phyloP scores from a whole-genome alignment of 2,329 filamentous ascomycete genomes.

The Colletotrichum sansevieriae region DNA sequence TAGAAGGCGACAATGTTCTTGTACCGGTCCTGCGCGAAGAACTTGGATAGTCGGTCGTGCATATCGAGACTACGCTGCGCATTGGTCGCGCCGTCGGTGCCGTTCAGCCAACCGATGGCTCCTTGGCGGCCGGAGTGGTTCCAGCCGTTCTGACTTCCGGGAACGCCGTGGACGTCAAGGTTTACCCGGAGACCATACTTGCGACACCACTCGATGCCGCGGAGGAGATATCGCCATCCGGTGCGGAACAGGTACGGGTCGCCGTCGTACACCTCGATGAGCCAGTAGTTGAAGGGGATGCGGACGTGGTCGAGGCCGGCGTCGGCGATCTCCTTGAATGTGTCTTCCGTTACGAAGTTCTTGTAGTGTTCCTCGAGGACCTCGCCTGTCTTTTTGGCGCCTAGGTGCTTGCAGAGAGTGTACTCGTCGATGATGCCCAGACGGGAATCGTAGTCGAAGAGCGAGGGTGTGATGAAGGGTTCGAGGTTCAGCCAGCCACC shows the following conservation, averaged over 20 bases:
- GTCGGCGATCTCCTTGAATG: slow-evolving; percentile 85
- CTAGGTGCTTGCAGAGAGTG: slow-evolving; percentile 80
- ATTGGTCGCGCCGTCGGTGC: slow-evolving; percentile 84
- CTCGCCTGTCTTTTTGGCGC: slow-evolving; percentile 70
- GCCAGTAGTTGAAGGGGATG: slow-evolving; percentile 97
- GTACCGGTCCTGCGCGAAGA: slow-evolving; percentile 95
- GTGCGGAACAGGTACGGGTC: slow-evolving; percentile 91
- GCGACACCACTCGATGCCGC: slow-evolving; percentile 92
- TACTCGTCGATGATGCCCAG: slow-evolving; percentile 88
- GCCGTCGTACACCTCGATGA: slow-evolving; percentile 83
- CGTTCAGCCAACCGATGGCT: slow-evolving; percentile 87
- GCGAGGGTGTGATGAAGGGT: slow-evolving; percentile 93
- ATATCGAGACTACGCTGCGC: slow-evolving; percentile 86
- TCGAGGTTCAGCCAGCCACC: slow-evolving; percentile 96
- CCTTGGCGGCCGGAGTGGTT: slow-evolving; percentile 93
- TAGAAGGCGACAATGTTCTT: slow-evolving; percentile 93
- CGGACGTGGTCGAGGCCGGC: slow-evolving; percentile 97
- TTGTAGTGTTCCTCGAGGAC: slow-evolving; percentile 93
- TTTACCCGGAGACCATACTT: slow-evolving; percentile 94
- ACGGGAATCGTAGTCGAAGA: slow-evolving; percentile 78
- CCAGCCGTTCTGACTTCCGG: slow-evolving; percentile 97
- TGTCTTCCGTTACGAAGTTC: slow-evolving; percentile 85
- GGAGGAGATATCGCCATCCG: slow-evolving; percentile 92
- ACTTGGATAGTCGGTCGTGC: slow-evolving; percentile 87
- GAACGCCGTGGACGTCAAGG: slow-evolving; percentile 90